phyloP scores from a whole-genome alignment of 768 basidiomycete genomes.

The Trametes punicea region DNA sequence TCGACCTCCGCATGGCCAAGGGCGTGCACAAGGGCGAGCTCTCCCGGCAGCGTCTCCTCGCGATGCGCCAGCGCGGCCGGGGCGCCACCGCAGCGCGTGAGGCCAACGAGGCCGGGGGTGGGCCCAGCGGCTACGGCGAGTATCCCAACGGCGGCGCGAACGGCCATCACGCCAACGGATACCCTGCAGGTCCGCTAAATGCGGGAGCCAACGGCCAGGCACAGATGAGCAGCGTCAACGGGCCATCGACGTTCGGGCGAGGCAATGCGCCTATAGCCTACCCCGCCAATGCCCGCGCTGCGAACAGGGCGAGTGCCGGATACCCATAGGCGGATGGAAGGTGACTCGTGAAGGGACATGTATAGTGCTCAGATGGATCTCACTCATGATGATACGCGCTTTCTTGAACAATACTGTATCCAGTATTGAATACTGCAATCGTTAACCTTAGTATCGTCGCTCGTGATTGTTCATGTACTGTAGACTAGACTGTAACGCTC shows the following conservation, averaged over 20 bases:
- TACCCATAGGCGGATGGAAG: neutral
- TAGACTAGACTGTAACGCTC: no score
- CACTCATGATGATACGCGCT: no score
- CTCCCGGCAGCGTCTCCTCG: constrained; percentile 30
- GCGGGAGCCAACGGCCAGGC: neutral
- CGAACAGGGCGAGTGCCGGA: neutral
- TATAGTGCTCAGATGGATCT: no score
- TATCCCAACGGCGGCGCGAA: neutral
- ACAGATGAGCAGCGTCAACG: neutral
- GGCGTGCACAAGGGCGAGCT: constrained; percentile 49
- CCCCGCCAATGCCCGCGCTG: neutral
- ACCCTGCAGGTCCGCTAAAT: neutral
- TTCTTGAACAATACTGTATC: neutral
- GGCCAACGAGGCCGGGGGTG: constrained; percentile 5
- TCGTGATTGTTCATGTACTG: no score
- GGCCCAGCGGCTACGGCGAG: neutral
- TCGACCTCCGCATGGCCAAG: constrained; percentile 63
- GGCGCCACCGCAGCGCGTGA: constrained; percentile 7
- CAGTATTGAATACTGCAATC: no score
- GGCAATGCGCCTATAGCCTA: neutral
- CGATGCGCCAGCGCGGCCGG: constrained; percentile 22
- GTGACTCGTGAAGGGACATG: no score
- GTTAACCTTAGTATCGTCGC: no score
- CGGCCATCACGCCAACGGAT: neutral
- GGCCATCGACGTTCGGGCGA: neutral